Base-by-base conservation (phyloP, 2,329 filamentous ascomycete species). In the Cryphonectria japonica region DNA sequence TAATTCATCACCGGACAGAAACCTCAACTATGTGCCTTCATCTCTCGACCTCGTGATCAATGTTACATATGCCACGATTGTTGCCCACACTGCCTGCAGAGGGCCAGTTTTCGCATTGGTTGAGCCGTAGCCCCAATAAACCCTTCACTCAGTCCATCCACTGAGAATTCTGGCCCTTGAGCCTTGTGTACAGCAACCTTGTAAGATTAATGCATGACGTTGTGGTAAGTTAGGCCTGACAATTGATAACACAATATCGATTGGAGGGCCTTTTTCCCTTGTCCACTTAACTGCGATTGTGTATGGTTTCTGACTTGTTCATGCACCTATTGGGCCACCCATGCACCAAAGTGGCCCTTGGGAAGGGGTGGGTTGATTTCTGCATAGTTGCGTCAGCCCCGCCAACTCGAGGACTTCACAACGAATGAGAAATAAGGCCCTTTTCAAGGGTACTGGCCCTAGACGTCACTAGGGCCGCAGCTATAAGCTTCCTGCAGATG, bases 251-350 rank as follows among this genome's bases (percentile, higher is more conserved):
- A 16, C 29, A 29, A 13, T 16, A n/a, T 60, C 19, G 22, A 50
- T 61, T 67, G 66, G 66, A 61, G 66, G 66, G 66, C 52, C 54
- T n/a, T 67, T 61, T 61, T 46, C 26, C 14, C 16, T 16, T 37
- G 29, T 60, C n/a, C n/a, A 14, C 16, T 5, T 3, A 60, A 5
- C 26, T 60, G 26, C 52, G 43, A 46, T 46, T 46, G 43, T 46
- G 19, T 41, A n/a, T 34, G 26, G 6, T 13, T 19, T 16, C 26
- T 16, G 66, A 2, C 13, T 3, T 16, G 19, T n/a, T 9, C 59
- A 16, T 34, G 54, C 22, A n/a, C 13, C 1, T 34, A 22, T 13
- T n/a, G 43, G 37, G 7, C 9, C 32, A 61, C 22, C 52, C 66
- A 67, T 61, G 61, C 13, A 61, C 50, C n/a, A 29, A 67, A 61